A percentile compares a stretch with the other conserved stretches of the same genome.
Conservation (phyloP, 2,329 filamentous ascomycete species). For the Meredithiella fracta region DNA sequence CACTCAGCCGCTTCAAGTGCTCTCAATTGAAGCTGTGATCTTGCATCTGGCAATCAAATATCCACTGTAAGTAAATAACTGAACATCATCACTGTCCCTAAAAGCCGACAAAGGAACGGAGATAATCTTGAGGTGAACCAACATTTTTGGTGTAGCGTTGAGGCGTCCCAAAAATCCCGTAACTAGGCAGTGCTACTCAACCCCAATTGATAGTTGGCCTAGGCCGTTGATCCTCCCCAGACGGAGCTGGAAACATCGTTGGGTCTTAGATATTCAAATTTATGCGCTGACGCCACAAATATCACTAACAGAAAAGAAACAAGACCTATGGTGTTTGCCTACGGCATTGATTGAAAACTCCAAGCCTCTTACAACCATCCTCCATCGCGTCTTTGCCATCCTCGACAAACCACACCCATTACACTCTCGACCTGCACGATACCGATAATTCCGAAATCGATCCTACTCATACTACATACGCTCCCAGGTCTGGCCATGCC, state of each 20-base stretch:
- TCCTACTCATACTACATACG: not conserved
- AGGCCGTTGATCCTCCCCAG: constrained; percentile 7
- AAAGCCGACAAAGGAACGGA: too few species aligned
- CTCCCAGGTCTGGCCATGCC: not conserved
- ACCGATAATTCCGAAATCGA: not conserved
- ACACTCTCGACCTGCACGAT: not conserved
- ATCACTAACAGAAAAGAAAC: not conserved
- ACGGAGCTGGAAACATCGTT: constrained; percentile 9
- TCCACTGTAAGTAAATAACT: too few species aligned
- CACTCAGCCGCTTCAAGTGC: not conserved
- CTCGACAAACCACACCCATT: not conserved
- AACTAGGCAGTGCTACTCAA: constrained; percentile 8
- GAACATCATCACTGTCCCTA: too few species aligned
- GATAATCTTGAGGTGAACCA: not conserved
- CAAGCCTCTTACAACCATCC: too few species aligned
- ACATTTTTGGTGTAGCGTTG: not conserved
- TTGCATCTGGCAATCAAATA: not conserved
- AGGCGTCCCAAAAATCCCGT: constrained; percentile 1
- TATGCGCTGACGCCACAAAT: constrained; percentile 10
- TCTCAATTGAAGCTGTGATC: not conserved
- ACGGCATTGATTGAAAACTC: too few species aligned
- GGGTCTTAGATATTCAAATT: not conserved
- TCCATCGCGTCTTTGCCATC: too few species aligned
- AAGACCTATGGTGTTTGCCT: not conserved
- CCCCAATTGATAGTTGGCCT: not conserved